phyloP scores from a whole-genome alignment of 2,329 filamentous ascomycete species.

The Metarhizium album region DNA sequence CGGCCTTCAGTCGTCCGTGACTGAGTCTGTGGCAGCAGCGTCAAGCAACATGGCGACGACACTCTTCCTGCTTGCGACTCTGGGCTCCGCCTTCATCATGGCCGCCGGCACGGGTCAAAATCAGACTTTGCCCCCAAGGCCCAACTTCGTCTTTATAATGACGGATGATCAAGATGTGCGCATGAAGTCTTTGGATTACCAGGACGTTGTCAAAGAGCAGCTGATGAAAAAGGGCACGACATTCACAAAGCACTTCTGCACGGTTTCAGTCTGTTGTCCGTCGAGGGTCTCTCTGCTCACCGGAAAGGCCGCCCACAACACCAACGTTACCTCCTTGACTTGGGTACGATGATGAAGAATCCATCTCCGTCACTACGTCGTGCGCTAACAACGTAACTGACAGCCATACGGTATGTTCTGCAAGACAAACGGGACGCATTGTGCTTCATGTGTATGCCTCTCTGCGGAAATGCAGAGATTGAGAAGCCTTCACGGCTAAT shows the following conservation, averaged over 20 bases:
- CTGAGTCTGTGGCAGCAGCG: too few species aligned
- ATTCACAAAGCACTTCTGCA: conserved; percentile 54
- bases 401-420: conserved; percentile 36
- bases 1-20: too few species aligned
- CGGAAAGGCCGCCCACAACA: conserved; percentile 57
- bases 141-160: conserved; percentile 55
- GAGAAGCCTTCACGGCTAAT: too few species aligned
- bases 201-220: conserved; percentile 45
- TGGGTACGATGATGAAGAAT: conserved; percentile 20
- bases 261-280: conserved; percentile 56
- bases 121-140: too few species aligned
- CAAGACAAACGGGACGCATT: too few species aligned
- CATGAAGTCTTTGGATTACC: conserved; percentile 49
- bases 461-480: too few species aligned
- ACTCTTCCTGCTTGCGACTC: too few species aligned
- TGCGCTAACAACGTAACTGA: too few species aligned
- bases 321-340: conserved; percentile 50
- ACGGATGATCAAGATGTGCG: conserved; percentile 58
- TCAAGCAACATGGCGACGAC: too few species aligned
- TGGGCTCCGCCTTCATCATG: too few species aligned
- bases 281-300: conserved; percentile 55
- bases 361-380: not conserved
- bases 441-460: too few species aligned
- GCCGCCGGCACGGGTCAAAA: too few species aligned
- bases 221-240: conserved; percentile 46